Base-by-base conservation (phyloP, 169 alveolate genomes). In the Eimeria sp. region DNA sequence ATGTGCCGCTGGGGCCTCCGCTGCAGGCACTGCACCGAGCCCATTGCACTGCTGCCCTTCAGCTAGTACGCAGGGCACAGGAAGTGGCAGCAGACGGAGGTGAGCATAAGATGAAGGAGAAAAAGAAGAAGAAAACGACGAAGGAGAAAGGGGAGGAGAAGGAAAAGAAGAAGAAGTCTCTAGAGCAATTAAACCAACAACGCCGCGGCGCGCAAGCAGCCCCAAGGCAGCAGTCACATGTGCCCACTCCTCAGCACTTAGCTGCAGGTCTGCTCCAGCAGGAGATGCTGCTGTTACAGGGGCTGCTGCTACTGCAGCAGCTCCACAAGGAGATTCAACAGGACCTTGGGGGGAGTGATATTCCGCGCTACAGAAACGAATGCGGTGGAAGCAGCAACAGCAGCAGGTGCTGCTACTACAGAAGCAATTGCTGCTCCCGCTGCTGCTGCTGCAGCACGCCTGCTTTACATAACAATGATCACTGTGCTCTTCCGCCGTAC, bases 171-270 rank as follows among this genome's bases (percentile, higher is more conserved):
- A 7, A 61, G 70, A 61, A 18, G 27, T 61, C 11, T 61, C 70
- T 11, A 18, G 27, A 72, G 87, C 87, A 43, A 76, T 40, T 49
- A 76, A 27, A 27, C 87, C 87, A 34, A 76, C 51, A 20, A 76
- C 65, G 87, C 87, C 87, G 34, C 87, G 87, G 14, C 61, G 25
- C 63, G 51, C 34, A 25, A 76, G 63, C 34, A 76, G 45, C 40
- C 87, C 61, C 87, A 76, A 34, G 34, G 87, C 87, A 13, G 61
- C 20, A 43, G 87, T 76, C 61, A 76, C 87, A n/a, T 43, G 61
- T 4, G 18, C 63, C 87, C 87, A 76, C 87, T 76, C 87, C 27
- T 76, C 87, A 1, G 87, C 40, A 47, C 87, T 76, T 27, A 76
- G 57, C 61, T 76, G 22, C 45, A 27, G 83, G 3, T 13, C 83